Conservation (phyloP, 1,139 yeast genomes). For the Geotrichum siamense region DNA sequence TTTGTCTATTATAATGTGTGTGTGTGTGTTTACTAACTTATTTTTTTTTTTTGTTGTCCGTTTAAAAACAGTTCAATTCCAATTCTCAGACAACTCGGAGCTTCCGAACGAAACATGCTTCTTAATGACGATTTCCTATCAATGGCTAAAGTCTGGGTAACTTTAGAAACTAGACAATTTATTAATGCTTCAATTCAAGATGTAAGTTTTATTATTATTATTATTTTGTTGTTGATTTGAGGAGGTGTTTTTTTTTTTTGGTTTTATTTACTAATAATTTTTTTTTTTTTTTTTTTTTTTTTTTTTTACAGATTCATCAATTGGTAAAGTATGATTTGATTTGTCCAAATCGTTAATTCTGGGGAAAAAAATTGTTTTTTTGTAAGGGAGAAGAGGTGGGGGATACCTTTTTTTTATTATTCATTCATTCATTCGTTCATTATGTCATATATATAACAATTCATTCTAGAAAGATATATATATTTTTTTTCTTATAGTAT, state of each 20-base stretch:
- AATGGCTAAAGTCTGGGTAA: conserved; percentile 88
- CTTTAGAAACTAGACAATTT: conserved; percentile 81
- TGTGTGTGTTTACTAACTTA: conserved; percentile 34
- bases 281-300: too few relatives aligned
- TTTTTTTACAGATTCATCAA: conserved; percentile 36
- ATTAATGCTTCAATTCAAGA: conserved; percentile 81
- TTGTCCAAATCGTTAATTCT: conserved; percentile 52
- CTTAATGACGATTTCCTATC: conserved; percentile 56
- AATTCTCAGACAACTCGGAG: conserved; percentile 74
- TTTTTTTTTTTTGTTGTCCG: conserved; percentile 24
- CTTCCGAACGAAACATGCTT: conserved; percentile 46
- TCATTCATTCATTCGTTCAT: background rate
- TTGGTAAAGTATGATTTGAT: conserved; percentile 54
- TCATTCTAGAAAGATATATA: too few relatives aligned
- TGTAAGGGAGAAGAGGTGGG: too few relatives aligned
- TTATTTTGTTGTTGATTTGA: conserved; percentile 10
- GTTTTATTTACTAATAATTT: conserved; percentile 14
- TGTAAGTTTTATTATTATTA: conserved; percentile 37
- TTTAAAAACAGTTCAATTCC: conserved; percentile 64
- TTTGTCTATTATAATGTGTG: background rate
- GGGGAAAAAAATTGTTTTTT: too few relatives aligned
- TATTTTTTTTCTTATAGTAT: too few relatives aligned
- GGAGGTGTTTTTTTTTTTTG: conserved; percentile 14
- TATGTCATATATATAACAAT: too few relatives aligned
- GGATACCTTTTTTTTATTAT: background rate